Conservation (phyloP, 2,329 filamentous ascomycete genomes). For the Phyllosticta capitalensis region DNA sequence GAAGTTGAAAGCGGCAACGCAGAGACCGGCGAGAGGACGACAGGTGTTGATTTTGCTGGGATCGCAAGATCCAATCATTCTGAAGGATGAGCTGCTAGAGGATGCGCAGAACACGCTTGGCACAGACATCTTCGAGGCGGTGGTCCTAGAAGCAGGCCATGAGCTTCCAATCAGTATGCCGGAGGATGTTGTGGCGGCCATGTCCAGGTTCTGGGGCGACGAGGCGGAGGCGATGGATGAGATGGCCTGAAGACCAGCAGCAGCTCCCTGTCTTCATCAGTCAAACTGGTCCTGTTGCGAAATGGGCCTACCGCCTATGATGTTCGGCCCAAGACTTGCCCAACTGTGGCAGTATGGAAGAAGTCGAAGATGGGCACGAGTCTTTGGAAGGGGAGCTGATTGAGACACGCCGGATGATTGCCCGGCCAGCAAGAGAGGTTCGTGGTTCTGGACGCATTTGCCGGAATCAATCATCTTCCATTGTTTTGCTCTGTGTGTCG, state of each 20-base stretch:
- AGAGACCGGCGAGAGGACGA: conserved; percentile 19
- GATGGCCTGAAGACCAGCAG: neutral
- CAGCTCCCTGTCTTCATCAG: neutral
- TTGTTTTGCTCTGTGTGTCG: no score
- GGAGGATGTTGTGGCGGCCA: conserved; percentile 47
- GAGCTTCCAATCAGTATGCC: conserved; percentile 58
- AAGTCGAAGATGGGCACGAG: no score
- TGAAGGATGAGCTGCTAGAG: conserved; percentile 52
- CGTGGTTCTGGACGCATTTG: no score
- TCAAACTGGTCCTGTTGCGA: neutral
- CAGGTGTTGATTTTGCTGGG: conserved; percentile 59
- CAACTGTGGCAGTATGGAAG: neutral
- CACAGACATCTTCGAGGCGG: conserved; percentile 46
- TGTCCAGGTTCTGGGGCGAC: conserved; percentile 33
- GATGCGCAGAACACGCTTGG: conserved; percentile 53
- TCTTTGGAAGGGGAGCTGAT: no score
- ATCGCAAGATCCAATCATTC: conserved; percentile 55
- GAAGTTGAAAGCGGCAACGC: conserved; percentile 23
- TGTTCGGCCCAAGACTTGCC: neutral
- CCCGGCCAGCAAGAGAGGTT: no score
- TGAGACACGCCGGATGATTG: no score
- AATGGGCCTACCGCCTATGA: neutral
- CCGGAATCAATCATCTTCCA: no score
- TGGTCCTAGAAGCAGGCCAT: conserved; percentile 54
- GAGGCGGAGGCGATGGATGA: neutral